phyloP scores from a whole-genome alignment of 345 rosid genomes.

The Anastatica hierochuntica region DNA sequence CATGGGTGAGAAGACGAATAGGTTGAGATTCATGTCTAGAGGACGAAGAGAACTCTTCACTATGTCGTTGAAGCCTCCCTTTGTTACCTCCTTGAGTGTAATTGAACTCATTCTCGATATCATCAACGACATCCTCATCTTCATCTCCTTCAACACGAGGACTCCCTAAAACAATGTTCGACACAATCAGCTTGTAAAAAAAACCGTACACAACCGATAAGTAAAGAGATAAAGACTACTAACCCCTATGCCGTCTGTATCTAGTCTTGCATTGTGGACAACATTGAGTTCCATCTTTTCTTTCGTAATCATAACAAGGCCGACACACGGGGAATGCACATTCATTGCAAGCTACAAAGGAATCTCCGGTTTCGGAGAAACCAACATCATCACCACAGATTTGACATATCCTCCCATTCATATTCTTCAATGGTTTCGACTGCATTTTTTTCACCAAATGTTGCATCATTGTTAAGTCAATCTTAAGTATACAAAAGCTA shows the following conservation, averaged over 20 bases:
- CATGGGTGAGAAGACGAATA: constrained; percentile 72
- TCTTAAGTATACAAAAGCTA: constrained; percentile 48
- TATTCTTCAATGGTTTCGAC: constrained; percentile 60
- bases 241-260: constrained; percentile 74
- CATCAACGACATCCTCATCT: constrained; percentile 80
- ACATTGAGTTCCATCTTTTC: constrained; percentile 86
- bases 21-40: constrained; percentile 84
- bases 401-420: constrained; percentile 71
- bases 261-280: constrained; percentile 99
- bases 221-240: too few relatives aligned
- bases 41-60: constrained; percentile 77
- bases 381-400: constrained; percentile 88
- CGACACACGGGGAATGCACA: constrained; percentile 94
- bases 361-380: constrained; percentile 46
- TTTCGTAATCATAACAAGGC: constrained; percentile 92
- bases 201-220: too few relatives aligned
- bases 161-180: constrained; percentile 58
- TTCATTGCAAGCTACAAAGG: constrained; percentile 86
- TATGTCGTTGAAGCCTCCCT: constrained; percentile 49
- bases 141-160: constrained; percentile 82
- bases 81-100: constrained; percentile 53
- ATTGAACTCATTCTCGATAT: constrained; percentile 75
- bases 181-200: constrained; percentile 10
- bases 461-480: too few relatives aligned
- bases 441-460: too few relatives aligned